phyloP scores from a whole-genome alignment of 2,329 filamentous ascomycete genomes.

The Chaetomiaceae sp. region DNA sequence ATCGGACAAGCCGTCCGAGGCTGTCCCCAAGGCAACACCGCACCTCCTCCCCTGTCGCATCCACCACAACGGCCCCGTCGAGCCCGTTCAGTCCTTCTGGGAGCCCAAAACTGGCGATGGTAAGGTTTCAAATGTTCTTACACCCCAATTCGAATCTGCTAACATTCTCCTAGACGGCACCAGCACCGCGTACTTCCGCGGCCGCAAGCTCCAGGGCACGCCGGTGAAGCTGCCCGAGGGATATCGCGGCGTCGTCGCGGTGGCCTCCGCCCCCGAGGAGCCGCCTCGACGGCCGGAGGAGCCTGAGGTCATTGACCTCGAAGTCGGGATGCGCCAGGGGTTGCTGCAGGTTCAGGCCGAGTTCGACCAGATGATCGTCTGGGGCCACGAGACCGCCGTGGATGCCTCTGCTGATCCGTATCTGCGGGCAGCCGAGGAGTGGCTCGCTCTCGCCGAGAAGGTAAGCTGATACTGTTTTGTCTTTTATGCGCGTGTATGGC shows the following conservation, averaged over 20 bases:
- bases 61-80: conserved; percentile 70
- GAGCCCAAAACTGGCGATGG: conserved; percentile 41
- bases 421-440: conserved; percentile 25
- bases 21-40: conserved; percentile 44
- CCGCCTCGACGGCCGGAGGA: conserved; percentile 20
- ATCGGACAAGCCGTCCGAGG: neutral
- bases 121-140: conserved; percentile 6
- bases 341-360: conserved; percentile 59
- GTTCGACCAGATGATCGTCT: conserved; percentile 76
- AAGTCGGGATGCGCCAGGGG: conserved; percentile 41
- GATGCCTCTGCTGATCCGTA: conserved; percentile 64
- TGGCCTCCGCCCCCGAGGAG: conserved; percentile 35
- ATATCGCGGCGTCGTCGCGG: conserved; percentile 63
- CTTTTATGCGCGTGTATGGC: neutral
- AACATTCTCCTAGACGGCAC: conserved; percentile 38
- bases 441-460: conserved; percentile 23
- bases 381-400: conserved; percentile 70
- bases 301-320: conserved; percentile 40
- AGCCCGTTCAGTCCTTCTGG: conserved; percentile 66
- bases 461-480: neutral
- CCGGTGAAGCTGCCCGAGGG: conserved; percentile 62
- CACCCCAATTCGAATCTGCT: neutral
- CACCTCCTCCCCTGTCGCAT: conserved; percentile 79
- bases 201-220: conserved; percentile 71
- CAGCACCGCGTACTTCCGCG: conserved; percentile 66